phyloP scores from a whole-genome alignment of 2,329 filamentous ascomycete species.

The Cryoendolithus antarcticus region DNA sequence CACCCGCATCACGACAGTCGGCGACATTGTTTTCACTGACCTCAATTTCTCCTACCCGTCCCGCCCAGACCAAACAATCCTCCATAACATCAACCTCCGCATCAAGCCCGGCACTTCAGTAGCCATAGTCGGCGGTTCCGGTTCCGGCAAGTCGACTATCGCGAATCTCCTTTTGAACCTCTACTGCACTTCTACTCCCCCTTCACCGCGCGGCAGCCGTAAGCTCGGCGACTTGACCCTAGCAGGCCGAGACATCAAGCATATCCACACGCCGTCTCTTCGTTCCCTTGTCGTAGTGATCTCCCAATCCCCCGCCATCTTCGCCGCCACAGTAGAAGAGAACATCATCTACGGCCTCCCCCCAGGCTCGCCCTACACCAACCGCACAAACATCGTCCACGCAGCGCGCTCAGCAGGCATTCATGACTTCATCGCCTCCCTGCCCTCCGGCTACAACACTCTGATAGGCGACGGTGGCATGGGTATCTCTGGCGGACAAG shows the following conservation, averaged over 20 bases:
- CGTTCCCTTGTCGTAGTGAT: conserved; percentile 55
- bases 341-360: conserved; percentile 75
- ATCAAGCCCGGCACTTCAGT: conserved; percentile 54
- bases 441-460: conserved; percentile 62
- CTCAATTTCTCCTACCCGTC: conserved; percentile 63
- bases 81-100: conserved; percentile 53
- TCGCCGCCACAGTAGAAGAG: conserved; percentile 61
- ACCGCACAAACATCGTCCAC: conserved; percentile 32
- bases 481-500: conserved; percentile 65
- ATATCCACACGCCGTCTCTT: conserved; percentile 48
- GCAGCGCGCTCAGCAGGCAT: conserved; percentile 50
- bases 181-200: conserved; percentile 58
- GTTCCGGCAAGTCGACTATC: conserved; percentile 85
- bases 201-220: conserved; percentile 4
- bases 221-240: conserved; percentile 42
- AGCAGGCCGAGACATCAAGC: conserved; percentile 42
- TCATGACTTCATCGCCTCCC: conserved; percentile 61
- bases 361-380: conserved; percentile 39
- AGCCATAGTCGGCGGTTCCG: conserved; percentile 72
- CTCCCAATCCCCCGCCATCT: conserved; percentile 60
- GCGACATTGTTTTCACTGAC: conserved; percentile 47
- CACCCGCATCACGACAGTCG: conserved; percentile 29
- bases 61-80: conserved; percentile 38
- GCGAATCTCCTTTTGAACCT: conserved; percentile 62
- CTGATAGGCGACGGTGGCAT: conserved; percentile 65